These are phyloP conservation scores for Apocynum venetum DNA, from an alignment of 257 asterid species.

Conservation along the genomic window DNA sequence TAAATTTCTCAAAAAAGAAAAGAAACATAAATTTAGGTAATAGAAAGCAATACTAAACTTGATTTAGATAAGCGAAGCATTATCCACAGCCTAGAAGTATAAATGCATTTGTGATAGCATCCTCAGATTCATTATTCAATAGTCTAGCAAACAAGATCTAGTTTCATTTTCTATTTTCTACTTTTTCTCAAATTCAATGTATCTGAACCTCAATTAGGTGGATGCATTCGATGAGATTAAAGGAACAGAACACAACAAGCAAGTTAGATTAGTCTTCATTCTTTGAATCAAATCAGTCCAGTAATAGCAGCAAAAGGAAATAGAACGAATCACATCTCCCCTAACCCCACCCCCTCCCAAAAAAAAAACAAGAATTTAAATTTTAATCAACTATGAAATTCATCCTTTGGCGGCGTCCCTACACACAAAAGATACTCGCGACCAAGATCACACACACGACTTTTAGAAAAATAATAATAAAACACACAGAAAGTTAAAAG, in stretches of 20 bases:
- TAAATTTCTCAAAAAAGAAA: too few species aligned
- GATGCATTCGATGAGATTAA: background rate
- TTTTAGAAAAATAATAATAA: too few species aligned
- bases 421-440: too few species aligned
- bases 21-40: background rate
- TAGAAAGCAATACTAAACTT: background rate
- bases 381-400: too few species aligned
- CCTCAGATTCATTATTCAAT: background rate
- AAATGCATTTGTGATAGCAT: background rate
- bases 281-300: background rate
- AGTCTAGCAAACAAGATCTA: background rate
- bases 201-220: background rate
- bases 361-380: too few species aligned
- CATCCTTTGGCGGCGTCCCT: too few species aligned
- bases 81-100: background rate
- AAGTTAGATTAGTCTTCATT: background rate
- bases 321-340: too few species aligned
- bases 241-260: background rate
- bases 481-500: too few species aligned
- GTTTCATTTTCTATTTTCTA: too few species aligned
- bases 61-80: background rate
- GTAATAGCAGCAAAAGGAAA: background rate
- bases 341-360: too few species aligned
- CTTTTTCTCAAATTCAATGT: background rate
- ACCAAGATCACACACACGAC: too few species aligned